Evolutionary conservation across 441 rosid genomes (phyloP).

Genomic region (Lepidium campestre): DNA sequence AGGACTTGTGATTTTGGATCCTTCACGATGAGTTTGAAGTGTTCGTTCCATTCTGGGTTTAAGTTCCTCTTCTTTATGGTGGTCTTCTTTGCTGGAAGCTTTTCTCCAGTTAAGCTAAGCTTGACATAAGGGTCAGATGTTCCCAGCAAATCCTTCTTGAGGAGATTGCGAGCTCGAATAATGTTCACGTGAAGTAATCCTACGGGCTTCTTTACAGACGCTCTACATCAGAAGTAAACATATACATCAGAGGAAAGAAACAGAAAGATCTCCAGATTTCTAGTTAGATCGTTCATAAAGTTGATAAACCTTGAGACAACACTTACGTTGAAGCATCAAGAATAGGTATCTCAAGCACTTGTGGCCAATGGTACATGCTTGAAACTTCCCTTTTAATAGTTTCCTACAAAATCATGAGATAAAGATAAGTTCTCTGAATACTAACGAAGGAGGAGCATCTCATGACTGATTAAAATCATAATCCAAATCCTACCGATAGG

Average conservation of each 20-base stretch:
- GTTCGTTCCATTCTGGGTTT: constrained; percentile 90
- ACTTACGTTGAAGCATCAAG: constrained; percentile 77
- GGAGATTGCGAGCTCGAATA: constrained; percentile 59
- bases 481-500: constrained; percentile 26
- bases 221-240: constrained; percentile 27
- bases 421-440: background rate
- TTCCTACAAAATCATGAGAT: constrained; percentile 42
- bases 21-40: constrained; percentile 71
- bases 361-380: constrained; percentile 78
- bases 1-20: constrained; percentile 72
- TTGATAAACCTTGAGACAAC: background rate
- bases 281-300: background rate
- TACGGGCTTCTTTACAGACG: constrained; percentile 63
- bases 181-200: constrained; percentile 83
- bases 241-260: constrained; percentile 6
- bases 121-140: constrained; percentile 86
- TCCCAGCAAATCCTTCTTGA: constrained; percentile 76
- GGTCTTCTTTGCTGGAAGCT: constrained; percentile 67
- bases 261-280: background rate
- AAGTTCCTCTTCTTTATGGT: constrained; percentile 68
- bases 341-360: constrained; percentile 56
- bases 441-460: background rate
- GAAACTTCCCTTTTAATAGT: constrained; percentile 62
- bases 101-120: constrained; percentile 71
- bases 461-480: background rate